phyloP scores from a whole-genome alignment of 371 early-diverging fungal species.

The Haplosporangium sp. region DNA sequence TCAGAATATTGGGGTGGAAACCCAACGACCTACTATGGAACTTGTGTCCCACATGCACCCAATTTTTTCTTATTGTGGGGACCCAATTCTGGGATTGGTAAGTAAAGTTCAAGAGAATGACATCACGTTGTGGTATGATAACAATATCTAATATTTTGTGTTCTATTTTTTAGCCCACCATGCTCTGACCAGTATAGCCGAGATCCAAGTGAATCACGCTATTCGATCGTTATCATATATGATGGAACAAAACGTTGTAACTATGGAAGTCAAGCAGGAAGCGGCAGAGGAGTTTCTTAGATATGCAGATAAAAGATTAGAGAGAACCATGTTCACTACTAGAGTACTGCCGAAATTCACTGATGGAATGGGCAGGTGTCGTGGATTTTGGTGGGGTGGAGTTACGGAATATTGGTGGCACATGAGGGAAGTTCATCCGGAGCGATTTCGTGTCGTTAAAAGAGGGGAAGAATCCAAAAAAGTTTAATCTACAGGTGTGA shows the following conservation, averaged over 20 bases:
- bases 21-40: constrained; percentile 42
- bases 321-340: constrained; percentile 26
- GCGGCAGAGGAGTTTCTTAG: constrained; percentile 31
- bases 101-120: not conserved
- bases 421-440: constrained; percentile 23
- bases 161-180: constrained; percentile 23
- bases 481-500: not conserved
- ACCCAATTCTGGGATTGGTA: constrained; percentile 45
- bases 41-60: constrained; percentile 33
- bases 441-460: constrained; percentile 14
- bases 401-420: constrained; percentile 47
- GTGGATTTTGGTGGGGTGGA: constrained; percentile 37
- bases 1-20: constrained; percentile 30
- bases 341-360: constrained; percentile 25
- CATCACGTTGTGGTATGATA: no score
- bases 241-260: constrained; percentile 37
- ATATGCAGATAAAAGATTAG: constrained; percentile 25
- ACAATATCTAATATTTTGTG: no score
- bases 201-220: constrained; percentile 38
- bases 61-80: constrained; percentile 52
- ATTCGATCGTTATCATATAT: constrained; percentile 44
- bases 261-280: constrained; percentile 43
- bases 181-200: constrained; percentile 27
- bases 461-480: not conserved
- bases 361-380: constrained; percentile 28